Conservation (phyloP, 192 early-diverging fungal species). For the Umbelopsis isabellina region DNA sequence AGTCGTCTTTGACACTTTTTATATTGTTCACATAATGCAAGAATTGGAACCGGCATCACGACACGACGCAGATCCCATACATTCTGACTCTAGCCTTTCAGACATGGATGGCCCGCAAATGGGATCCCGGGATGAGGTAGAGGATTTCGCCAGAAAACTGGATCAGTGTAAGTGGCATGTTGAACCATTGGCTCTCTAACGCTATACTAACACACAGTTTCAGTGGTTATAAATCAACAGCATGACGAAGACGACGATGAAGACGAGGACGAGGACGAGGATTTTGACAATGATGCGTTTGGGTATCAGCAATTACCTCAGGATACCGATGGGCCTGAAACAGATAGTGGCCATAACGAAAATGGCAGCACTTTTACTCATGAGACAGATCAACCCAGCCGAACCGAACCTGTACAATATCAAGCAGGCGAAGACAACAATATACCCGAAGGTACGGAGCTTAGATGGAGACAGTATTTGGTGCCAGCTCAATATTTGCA, state of each 20-base stretch:
- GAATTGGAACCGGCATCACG: not conserved
- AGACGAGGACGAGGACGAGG: not conserved
- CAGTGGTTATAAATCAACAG: not conserved
- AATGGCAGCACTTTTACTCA: not conserved
- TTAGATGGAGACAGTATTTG: not conserved
- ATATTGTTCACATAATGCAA: not conserved
- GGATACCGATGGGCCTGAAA: not conserved
- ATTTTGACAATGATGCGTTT: not conserved
- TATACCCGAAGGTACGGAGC: slow-evolving; percentile 14
- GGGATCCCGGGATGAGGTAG: not conserved
- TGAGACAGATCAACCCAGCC: not conserved
- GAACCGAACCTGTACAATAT: not conserved
- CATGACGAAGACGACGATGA: not conserved
- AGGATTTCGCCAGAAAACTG: not conserved
- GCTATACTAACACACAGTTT: not conserved
- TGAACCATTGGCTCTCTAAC: not conserved
- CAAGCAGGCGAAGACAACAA: not conserved
- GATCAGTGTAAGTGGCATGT: not conserved
- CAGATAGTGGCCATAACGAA: not conserved
- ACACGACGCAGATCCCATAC: not conserved
- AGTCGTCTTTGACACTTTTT: not conserved
- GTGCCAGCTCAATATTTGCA: not conserved
- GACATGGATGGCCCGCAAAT: not conserved
- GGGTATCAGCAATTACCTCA: slow-evolving; percentile 6
- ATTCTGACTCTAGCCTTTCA: not conserved